Evolutionary conservation across 2,329 filamentous ascomycete genomes (phyloP).

Genomic region (Nemania sp.): DNA sequence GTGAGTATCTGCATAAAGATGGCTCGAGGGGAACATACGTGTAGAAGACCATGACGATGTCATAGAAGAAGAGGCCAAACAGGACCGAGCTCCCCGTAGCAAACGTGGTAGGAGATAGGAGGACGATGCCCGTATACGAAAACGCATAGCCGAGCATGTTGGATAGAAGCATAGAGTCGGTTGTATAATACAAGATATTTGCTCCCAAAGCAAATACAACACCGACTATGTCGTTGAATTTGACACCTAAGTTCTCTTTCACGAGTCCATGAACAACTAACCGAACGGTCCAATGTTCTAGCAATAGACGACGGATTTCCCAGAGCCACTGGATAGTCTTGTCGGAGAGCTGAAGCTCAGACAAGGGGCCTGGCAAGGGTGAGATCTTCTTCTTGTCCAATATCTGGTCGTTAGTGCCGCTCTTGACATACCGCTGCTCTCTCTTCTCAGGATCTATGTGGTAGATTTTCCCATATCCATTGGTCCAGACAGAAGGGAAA

Average conservation of each 20-base stretch:
- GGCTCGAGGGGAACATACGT: slow-evolving; percentile 54
- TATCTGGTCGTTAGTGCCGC: slow-evolving; percentile 31
- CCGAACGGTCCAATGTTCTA: slow-evolving; percentile 55
- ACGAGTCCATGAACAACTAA: slow-evolving; percentile 56
- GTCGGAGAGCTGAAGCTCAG: slow-evolving; percentile 37
- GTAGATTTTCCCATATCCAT: slow-evolving; percentile 47
- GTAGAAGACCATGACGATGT: slow-evolving; percentile 91
- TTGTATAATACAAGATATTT: slow-evolving; percentile 70
- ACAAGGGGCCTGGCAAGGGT: slow-evolving; percentile 46
- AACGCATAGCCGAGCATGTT: slow-evolving; percentile 88
- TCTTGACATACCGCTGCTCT: slow-evolving; percentile 43
- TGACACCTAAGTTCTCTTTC: slow-evolving; percentile 54
- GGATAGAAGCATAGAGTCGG: slow-evolving; percentile 61
- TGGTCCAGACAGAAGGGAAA: slow-evolving; percentile 72
- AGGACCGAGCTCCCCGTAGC: slow-evolving; percentile 78
- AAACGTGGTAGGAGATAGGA: slow-evolving; percentile 90
- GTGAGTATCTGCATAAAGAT: slow-evolving; percentile 25
- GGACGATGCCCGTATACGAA: slow-evolving; percentile 78
- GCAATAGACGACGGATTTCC: slow-evolving; percentile 55
- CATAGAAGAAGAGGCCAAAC: slow-evolving; percentile 84
- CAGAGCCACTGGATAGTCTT: slow-evolving; percentile 45
- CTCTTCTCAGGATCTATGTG: slow-evolving; percentile 48
- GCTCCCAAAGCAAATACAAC: slow-evolving; percentile 57
- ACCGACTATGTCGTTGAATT: slow-evolving; percentile 60
- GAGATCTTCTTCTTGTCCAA: slow-evolving; percentile 40